phyloP scores from a whole-genome alignment of 192 early-diverging fungal genomes.

The Podila verticillata region DNA sequence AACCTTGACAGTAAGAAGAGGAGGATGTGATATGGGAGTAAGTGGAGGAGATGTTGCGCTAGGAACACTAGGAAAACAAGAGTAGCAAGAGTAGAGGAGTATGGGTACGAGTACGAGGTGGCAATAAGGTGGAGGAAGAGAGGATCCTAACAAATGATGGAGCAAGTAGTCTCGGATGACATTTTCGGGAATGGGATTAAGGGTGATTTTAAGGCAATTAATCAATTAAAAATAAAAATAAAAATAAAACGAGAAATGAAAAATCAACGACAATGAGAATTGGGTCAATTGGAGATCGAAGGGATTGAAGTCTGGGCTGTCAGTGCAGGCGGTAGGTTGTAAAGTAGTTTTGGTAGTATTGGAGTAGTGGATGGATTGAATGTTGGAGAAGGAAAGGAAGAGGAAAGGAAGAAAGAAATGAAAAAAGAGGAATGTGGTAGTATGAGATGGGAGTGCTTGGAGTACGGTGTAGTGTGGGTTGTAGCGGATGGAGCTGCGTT shows the following conservation, averaged over 20 bases:
- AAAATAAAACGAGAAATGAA: background rate
- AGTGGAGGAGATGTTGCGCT: background rate
- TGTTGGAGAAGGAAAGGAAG: background rate
- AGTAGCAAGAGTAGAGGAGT: background rate
- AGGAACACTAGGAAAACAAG: background rate
- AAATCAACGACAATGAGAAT: background rate
- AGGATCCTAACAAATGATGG: background rate
- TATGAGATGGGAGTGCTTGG: no score
- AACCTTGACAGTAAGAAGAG: no score
- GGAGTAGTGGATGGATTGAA: background rate
- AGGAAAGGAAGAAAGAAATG: background rate
- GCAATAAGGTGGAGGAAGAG: background rate
- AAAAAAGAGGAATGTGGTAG: no score
- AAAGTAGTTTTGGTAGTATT: background rate
- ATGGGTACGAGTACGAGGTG: background rate
- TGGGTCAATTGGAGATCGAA: background rate
- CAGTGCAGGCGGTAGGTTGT: background rate
- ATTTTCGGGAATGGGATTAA: background rate
- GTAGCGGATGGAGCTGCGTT: no score
- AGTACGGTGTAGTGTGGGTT: no score
- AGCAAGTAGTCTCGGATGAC: constrained; percentile 1
- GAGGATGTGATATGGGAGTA: background rate
- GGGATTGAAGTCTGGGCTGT: background rate
- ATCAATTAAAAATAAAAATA: background rate
- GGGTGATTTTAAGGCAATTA: background rate